Base-by-base conservation (phyloP, 306 rosid genomes). In the Pterocarpus santalinus region DNA sequence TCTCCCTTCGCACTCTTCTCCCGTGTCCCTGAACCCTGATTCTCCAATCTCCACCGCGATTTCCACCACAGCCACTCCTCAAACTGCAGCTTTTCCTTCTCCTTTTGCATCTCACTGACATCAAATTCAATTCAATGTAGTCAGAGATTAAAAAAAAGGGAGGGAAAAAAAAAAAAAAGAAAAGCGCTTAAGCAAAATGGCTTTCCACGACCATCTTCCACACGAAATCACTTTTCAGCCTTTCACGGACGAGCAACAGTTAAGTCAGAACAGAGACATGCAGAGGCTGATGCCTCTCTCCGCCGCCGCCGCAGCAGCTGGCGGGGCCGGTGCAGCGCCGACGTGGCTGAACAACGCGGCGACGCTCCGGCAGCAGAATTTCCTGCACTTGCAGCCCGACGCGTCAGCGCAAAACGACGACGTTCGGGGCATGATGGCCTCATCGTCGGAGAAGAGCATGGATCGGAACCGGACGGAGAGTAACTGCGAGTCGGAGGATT, bases 301-400 rank as follows among this genome's bases (percentile, higher is more conserved):
- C 2, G 38, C 72, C 77, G 55, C 69, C 36, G 12, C 34, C 75
- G 9, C 69, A 1, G 38, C 72, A 75, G 55, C 69, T 32, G 12
- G 33, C 75, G 9, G 66, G 41, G 72, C 65, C 14, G 73, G 87
- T 12, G 32, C 44, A 8, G 65, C 78, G 3, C 93, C 90, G 49
- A 86, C 89, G 9, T 91, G 95, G 95, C 86, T 91, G 22, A 89
- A 84, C 89, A 83, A 67, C 88, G 87, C 94, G 71, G 28, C 28
- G 28, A 22, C 28, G 28, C 28, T 86, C 7, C 84, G 90, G 46
- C 91, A 82, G 52, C 91, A 89, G 85, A 84, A 82, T 75, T 81
- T 87, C 70, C 84, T 88, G 60, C 88, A 88, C 72, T 33, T 86
- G n/a, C 92, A 84, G 17, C 77, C 87, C 4, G 79, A 80, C 8